Evolutionary conservation across 352 stramenopile species (phyloP).

Genomic region (Albugo laibachii): DNA sequence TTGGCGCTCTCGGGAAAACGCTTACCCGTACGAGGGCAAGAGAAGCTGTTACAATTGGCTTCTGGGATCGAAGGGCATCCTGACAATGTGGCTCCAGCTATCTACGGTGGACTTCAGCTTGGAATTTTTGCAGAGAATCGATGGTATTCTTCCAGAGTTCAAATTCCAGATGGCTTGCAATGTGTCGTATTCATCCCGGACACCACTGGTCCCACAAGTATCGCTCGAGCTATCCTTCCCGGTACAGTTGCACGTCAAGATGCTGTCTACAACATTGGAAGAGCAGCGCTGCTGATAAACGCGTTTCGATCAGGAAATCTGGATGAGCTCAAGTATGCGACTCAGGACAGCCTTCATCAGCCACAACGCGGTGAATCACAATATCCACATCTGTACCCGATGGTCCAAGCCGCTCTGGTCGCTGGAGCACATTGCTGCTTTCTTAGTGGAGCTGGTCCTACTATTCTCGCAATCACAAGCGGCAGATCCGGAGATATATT

Average conservation of each 20-base stretch:
- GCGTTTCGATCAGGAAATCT: constrained; percentile 92
- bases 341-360: constrained; percentile 91
- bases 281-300: constrained; percentile 94
- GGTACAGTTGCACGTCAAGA: constrained; percentile 79
- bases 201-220: constrained; percentile 89
- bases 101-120: constrained; percentile 97
- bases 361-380: constrained; percentile 87
- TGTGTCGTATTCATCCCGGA: constrained; percentile 98
- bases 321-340: constrained; percentile 89
- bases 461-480: constrained; percentile 95
- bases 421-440: constrained; percentile 90
- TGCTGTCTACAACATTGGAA: constrained; percentile 93
- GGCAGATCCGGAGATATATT: constrained; percentile 97
- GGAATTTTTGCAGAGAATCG: constrained; percentile 85
- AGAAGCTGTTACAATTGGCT: constrained; percentile 94
- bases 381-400: constrained; percentile 92
- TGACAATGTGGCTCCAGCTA: constrained; percentile 97
- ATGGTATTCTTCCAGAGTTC: constrained; percentile 94
- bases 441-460: constrained; percentile 93
- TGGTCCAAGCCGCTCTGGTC: constrained; percentile 91
- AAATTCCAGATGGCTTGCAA: constrained; percentile 90
- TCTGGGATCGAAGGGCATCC: constrained; percentile 97
- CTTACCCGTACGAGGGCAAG: constrained; percentile 67
- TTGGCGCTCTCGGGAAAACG: constrained; percentile 93
- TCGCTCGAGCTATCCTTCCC: constrained; percentile 84